Evolutionary conservation across 257 asterid species (phyloP).

Genomic region (Fraxinus cuspidata): DNA sequence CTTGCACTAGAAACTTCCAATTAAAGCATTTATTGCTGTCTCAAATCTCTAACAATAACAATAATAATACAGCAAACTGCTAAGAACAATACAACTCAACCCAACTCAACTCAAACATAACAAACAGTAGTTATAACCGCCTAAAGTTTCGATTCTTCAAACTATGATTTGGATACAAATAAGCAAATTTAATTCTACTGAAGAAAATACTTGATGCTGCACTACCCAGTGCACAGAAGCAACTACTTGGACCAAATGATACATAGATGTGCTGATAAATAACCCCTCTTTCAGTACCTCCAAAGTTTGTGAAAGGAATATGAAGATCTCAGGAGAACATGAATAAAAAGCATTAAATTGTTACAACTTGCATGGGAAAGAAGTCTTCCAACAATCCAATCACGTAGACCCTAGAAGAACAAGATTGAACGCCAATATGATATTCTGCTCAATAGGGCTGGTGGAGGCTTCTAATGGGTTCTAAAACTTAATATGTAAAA

Average conservation of each 20-base stretch:
- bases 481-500: conserved; percentile 8
- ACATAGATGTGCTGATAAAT: conserved; percentile 18
- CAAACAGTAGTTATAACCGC: conserved; percentile 36
- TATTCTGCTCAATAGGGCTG: conserved; percentile 21
- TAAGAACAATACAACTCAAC: conserved; percentile 35
- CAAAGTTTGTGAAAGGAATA: conserved; percentile 30
- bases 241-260: neutral
- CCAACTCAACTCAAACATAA: conserved; percentile 15
- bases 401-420: conserved; percentile 16
- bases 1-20: conserved; percentile 33
- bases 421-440: conserved; percentile 16
- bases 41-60: conserved; percentile 34
- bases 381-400: conserved; percentile 19
- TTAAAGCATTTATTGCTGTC: conserved; percentile 46
- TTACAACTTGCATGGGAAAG: conserved; percentile 15
- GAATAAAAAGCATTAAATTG: conserved; percentile 29
- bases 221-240: conserved; percentile 18
- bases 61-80: conserved; percentile 40
- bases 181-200: conserved; percentile 29
- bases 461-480: conserved; percentile 23
- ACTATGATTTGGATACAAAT: conserved; percentile 23
- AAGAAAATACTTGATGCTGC: conserved; percentile 17
- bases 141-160: conserved; percentile 25
- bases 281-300: conserved; percentile 23
- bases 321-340: conserved; percentile 26